These are phyloP conservation scores for Cladosporium halotolerans DNA, from an alignment of 2,329 filamentous ascomycete species.

Conservation along the genomic window DNA sequence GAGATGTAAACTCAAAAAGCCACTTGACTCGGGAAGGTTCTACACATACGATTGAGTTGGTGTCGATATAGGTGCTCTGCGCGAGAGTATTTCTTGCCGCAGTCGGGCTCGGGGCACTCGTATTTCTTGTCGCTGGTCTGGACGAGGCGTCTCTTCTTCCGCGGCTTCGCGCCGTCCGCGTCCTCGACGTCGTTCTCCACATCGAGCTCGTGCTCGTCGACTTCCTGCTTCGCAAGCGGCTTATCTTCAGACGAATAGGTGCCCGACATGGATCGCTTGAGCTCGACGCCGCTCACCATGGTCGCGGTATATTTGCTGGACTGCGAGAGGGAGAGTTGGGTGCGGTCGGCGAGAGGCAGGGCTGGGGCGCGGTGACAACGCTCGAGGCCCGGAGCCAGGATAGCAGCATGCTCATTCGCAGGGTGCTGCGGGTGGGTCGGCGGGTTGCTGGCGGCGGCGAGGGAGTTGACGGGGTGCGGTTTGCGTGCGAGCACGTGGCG, in stretches of 20 bases:
- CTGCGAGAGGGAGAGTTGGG: background rate
- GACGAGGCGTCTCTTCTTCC: slow-evolving; percentile 30
- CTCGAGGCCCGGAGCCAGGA: background rate
- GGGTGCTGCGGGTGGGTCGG: background rate
- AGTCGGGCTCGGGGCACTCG: slow-evolving; percentile 72
- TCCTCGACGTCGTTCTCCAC: slow-evolving; percentile 20
- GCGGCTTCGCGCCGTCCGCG: slow-evolving; percentile 19
- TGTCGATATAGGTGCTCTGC: slow-evolving; percentile 96
- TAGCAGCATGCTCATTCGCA: slow-evolving; percentile 4
- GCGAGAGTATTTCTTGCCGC: slow-evolving; percentile 92
- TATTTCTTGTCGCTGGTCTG: slow-evolving; percentile 56
- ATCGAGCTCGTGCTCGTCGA: slow-evolving; percentile 17
- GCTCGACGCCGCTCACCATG: slow-evolving; percentile 3
- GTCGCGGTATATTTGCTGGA: background rate
- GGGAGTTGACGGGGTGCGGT: no score
- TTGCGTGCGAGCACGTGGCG: background rate
- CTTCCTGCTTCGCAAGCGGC: slow-evolving; percentile 5
- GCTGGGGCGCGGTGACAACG: background rate
- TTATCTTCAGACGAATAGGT: background rate
- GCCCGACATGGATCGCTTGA: background rate
- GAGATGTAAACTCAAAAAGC: background rate
- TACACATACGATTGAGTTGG: slow-evolving; percentile 76
- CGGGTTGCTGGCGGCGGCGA: background rate
- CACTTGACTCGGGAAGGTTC: slow-evolving; percentile 10
- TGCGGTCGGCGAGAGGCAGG: background rate